Base-by-base conservation (phyloP, 2,329 filamentous ascomycete species). In the Pestalotiopsis sp. region DNA sequence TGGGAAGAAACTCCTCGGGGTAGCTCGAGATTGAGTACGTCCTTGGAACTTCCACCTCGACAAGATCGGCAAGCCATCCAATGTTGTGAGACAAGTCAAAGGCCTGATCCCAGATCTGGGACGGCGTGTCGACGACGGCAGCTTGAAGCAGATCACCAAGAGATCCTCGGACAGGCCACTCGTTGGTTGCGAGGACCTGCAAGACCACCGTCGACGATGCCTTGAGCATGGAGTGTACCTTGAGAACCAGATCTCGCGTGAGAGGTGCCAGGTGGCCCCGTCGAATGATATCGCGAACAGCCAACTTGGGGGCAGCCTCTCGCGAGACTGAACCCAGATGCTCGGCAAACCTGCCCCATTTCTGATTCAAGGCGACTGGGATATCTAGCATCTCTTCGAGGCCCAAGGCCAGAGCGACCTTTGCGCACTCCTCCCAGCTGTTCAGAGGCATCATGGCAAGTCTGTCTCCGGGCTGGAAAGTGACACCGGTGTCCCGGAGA, bases 391-490 rank as follows among this genome's bases (percentile, higher is more conserved):
- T 80, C 2, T 79, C 74, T 39, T 84, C 84, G 0, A 87, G 76
- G 0, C 85, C 85, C 1, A 87, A 77, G 0, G 84, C 84, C 0
- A 84, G 81, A 2, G 83, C 84, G 10, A 87, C 82, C 70, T 87
- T 87, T 20, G 84, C 84, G 64, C 83, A 86, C 71, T 87, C 85
- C 9, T 82, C 81, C 85, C 84, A 87, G 66, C 78, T 81, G 67
- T 87, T 87, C 17, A 87, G 79, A 0, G 85, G 84, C 85, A 87
- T 87, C 2, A 88, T 77, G 0, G 85, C 84, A 5, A 88, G 78
- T 4, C 84, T 80, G 65, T 87, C 85, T 0, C 85, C 85, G 0
- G 85, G 84, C 62, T 82, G 79, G 66, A 86, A 87, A 0, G 85
- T 86, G 58, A 87, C 83, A 0, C 85, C 85, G 0, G 84, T 86